Conservation (phyloP, 1,284 basidiomycete species). For the Tilletia horrida region DNA sequence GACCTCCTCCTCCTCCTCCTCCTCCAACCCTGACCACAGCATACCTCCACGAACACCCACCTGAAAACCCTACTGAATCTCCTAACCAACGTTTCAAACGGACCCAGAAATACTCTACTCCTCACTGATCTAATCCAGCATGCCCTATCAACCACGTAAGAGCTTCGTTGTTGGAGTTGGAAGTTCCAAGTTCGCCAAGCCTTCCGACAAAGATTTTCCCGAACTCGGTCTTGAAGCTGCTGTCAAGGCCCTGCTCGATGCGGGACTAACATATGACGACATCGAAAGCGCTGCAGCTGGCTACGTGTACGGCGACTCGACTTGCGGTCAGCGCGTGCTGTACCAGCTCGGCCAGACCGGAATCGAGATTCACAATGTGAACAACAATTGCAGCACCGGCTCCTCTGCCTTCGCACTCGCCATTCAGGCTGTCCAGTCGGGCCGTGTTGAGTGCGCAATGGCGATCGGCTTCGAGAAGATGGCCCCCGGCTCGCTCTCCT, state of each 20-base stretch:
- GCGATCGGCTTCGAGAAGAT: conserved; percentile 78
- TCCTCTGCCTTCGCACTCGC: conserved; percentile 47
- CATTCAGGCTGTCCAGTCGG: conserved; percentile 60
- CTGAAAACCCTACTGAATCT: no score
- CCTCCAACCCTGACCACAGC: neutral
- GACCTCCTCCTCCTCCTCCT: neutral
- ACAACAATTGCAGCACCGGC: conserved; percentile 61
- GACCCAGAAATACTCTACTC: neutral
- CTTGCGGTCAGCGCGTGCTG: conserved; percentile 75
- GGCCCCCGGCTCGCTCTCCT: conserved; percentile 66
- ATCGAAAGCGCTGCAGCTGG: conserved; percentile 75
- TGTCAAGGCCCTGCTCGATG: conserved; percentile 78
- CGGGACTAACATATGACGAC: conserved; percentile 77
- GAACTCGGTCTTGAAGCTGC: conserved; percentile 66
- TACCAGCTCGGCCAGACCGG: conserved; percentile 79
- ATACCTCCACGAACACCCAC: no score
- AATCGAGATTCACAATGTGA: conserved; percentile 81
- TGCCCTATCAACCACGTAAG: conserved; percentile 21
- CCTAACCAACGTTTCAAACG: no score
- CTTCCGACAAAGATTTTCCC: conserved; percentile 61
- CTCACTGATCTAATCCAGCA: conserved; percentile 9
- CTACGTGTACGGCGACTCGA: conserved; percentile 60
- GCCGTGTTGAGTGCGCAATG: conserved; percentile 70
- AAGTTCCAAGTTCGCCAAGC: conserved; percentile 78
- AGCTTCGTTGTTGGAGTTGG: conserved; percentile 66